A percentile compares a stretch with the other conserved stretches of the same genome.
phyloP scores from a whole-genome alignment of 768 basidiomycete species.

The Lentinus tigrinus region DNA sequence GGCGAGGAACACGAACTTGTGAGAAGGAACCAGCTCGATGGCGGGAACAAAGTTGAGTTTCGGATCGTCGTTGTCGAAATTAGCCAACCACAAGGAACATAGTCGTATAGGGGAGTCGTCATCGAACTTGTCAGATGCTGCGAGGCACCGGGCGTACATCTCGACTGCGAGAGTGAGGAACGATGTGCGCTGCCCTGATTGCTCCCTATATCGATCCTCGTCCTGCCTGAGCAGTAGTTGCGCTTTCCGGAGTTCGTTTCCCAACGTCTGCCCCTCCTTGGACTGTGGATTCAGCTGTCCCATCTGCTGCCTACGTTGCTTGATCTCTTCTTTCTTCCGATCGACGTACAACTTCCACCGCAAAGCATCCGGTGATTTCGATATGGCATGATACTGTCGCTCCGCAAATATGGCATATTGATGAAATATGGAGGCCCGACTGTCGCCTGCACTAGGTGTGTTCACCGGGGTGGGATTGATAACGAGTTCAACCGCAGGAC shows the following conservation, averaged over 20 bases:
- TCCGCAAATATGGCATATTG: conserved; percentile 91
- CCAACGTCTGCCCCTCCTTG: conserved; percentile 30
- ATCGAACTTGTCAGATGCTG: conserved; percentile 69
- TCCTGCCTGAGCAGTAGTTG: conserved; percentile 54
- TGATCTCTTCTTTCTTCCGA: conserved; percentile 72
- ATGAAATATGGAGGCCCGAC: conserved; percentile 59
- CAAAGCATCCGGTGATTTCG: conserved; percentile 66
- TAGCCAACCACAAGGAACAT: conserved; percentile 89
- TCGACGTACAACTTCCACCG: conserved; percentile 71
- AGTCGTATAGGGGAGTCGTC: conserved; percentile 78
- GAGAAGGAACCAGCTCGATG: conserved; percentile 67
- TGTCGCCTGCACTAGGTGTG: not conserved
- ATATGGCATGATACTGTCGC: conserved; percentile 72
- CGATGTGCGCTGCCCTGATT: conserved; percentile 44
- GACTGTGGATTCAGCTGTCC: conserved; percentile 21
- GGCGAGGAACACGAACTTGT: conserved; percentile 88
- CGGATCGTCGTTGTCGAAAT: conserved; percentile 64
- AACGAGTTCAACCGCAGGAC: conserved; percentile 48
- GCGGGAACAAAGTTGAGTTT: conserved; percentile 39
- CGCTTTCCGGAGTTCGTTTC: conserved; percentile 37
- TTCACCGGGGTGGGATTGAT: not conserved
- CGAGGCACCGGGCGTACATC: conserved; percentile 83
- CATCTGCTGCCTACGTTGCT: conserved; percentile 43
- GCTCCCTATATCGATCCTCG: conserved; percentile 39
- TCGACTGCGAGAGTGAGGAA: conserved; percentile 77